These are phyloP conservation scores for Aspergillus fijiensis DNA, from an alignment of 2,329 filamentous ascomycete species.

Conservation along the genomic window DNA sequence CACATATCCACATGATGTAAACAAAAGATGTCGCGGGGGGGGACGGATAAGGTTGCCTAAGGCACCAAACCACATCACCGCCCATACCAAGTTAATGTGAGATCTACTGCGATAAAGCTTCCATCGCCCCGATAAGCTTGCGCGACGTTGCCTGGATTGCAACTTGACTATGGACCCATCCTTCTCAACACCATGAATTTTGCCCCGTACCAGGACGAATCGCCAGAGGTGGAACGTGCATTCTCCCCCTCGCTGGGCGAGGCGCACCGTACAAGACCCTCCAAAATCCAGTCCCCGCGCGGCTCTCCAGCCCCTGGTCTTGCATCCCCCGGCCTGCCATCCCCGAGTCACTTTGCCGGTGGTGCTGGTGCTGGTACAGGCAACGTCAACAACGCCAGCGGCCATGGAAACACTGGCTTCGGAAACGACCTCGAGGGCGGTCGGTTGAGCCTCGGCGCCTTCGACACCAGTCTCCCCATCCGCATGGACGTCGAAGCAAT, in stretches of 20 bases:
- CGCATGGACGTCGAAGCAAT: constrained; percentile 87
- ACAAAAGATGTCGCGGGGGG: not conserved
- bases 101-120: constrained; percentile 12
- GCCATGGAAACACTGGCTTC: constrained; percentile 43
- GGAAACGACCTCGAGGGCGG: constrained; percentile 47
- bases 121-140: constrained; percentile 19
- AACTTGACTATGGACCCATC: constrained; percentile 2
- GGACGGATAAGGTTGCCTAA: not conserved
- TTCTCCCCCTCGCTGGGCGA: constrained; percentile 67
- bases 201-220: constrained; percentile 91
- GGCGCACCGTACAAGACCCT: constrained; percentile 52
- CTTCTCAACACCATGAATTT: constrained; percentile 69
- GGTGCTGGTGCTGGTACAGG: constrained; percentile 30
- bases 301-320: constrained; percentile 46
- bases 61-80: constrained; percentile 8
- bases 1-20: not conserved
- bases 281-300: constrained; percentile 54
- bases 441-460: constrained; percentile 70
- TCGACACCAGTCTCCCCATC: constrained; percentile 85
- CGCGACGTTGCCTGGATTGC: not conserved
- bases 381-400: constrained; percentile 23
- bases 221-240: constrained; percentile 78
- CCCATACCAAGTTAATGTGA: not conserved
- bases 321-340: constrained; percentile 43
- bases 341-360: constrained; percentile 40